Base-by-base conservation (phyloP, 768 basidiomycete species). In the Asterophora parasitica region DNA sequence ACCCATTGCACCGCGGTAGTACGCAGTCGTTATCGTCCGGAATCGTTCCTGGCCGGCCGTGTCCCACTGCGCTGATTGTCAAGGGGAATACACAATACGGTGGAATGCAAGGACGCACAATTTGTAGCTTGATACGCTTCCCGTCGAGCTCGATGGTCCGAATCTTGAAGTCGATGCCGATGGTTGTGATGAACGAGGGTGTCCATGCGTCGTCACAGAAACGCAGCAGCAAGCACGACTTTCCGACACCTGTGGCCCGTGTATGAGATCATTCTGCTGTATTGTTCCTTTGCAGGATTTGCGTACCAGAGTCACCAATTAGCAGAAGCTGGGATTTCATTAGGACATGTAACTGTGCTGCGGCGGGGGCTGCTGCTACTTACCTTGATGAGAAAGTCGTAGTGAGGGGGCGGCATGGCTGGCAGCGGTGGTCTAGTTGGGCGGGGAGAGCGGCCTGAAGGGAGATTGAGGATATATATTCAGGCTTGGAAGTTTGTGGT, bases 161-260 rank as follows among this genome's bases (percentile, higher is more conserved):
- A 70, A 98, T 98, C 85, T 94, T 95, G 79, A 96, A 96, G 81
- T 96, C 93, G 58, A 97, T 94, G 50, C 95, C 96, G 67, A 99
- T 99, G 48, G 96, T 99, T 48, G 94, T 97, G 71, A 97, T 98
- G 76, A 97, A 98, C 36, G 90, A 93, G 40, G 94, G 94, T 28
- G 96, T 98, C 93, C 94, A 99, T 54, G 94, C 90, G 70, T 99
- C 96, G 74, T 98, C 96, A 65, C 93, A 97, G 82, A 99, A 99
- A 55, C 92, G 87, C 52, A 92, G 79, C 44, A 93, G 76, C n/a
- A 93, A 77, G 72, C 90, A 92, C 20, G 94, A 98, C 77, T 99
- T 94, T 54, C 95, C 92, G 59, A 96, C 94, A 70, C 92, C 92
- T 85, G 58, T 40, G 44, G 11, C 36, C 31, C n/a, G 40, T 16